These are phyloP conservation scores for Flaveria bidentis DNA, from an alignment of 129 eudicot species.

Conservation along the genomic window DNA sequence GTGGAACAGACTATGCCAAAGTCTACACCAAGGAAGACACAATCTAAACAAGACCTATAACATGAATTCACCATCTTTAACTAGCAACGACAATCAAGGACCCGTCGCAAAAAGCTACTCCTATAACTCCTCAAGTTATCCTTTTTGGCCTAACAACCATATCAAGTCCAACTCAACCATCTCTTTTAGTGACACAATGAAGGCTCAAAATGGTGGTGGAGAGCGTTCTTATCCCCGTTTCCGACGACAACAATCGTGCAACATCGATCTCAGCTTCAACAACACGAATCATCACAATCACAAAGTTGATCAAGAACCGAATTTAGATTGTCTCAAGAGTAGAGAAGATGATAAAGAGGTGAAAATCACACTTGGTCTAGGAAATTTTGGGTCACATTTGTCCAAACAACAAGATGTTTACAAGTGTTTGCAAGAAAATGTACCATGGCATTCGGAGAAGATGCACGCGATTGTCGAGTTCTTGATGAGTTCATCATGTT, in stretches of 20 bases:
- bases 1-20: constrained; percentile 73
- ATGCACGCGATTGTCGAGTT: constrained; percentile 49
- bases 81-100: constrained; percentile 29
- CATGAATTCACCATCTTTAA: constrained; percentile 32
- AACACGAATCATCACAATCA: constrained; percentile 32
- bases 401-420: constrained; percentile 31
- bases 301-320: constrained; percentile 46
- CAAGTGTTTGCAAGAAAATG: constrained; percentile 56
- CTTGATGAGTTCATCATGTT: constrained; percentile 33
- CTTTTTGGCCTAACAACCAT: constrained; percentile 57
- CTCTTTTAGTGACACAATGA: constrained; percentile 50
- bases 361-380: constrained; percentile 78
- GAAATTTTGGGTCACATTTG: constrained; percentile 41
- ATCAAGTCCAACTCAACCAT: constrained; percentile 34
- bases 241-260: constrained; percentile 85
- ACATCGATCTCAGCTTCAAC: constrained; percentile 67
- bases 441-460: constrained; percentile 73
- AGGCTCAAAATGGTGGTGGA: constrained; percentile 36
- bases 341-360: constrained; percentile 58
- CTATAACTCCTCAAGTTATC: constrained; percentile 42
- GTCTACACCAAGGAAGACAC: constrained; percentile 65
- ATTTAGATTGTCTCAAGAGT: constrained; percentile 67
- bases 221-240: constrained; percentile 59
- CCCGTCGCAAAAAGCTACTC: constrained; percentile 41
- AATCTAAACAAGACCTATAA: constrained; percentile 29